A percentile compares a stretch with the other conserved stretches of the same genome.
Evolutionary conservation across 306 rosid species (phyloP).

Genomic region (Pueraria montana): DNA sequence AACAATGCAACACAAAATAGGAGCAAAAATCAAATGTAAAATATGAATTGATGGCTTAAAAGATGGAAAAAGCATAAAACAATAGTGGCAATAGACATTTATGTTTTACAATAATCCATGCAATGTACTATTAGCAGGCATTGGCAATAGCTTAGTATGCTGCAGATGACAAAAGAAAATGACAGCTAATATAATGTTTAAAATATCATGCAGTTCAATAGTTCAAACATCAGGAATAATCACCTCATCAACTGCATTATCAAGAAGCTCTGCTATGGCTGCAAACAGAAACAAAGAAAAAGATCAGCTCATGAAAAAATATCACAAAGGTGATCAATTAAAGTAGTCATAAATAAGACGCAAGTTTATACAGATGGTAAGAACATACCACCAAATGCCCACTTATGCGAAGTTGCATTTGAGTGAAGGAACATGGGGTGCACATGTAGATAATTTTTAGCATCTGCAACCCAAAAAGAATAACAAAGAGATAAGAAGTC

Average conservation of each 20-base stretch:
- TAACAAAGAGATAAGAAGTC: slow-evolving; percentile 26
- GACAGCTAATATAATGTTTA: background rate
- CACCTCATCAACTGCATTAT: slow-evolving; percentile 98
- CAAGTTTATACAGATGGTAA: slow-evolving; percentile 23
- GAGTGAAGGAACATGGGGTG: slow-evolving; percentile 96
- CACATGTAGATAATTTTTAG: slow-evolving; percentile 72
- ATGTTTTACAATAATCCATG: slow-evolving; percentile 25
- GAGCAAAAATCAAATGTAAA: slow-evolving; percentile 49
- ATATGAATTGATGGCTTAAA: slow-evolving; percentile 34
- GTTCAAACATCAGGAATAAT: slow-evolving; percentile 44
- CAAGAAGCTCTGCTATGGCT: slow-evolving; percentile 95
- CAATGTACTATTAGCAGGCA: slow-evolving; percentile 3
- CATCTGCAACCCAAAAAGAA: slow-evolving; percentile 62
- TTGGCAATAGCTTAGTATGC: slow-evolving; percentile 17
- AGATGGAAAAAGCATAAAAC: slow-evolving; percentile 30
- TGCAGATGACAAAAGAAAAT: background rate
- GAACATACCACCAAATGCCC: slow-evolving; percentile 96
- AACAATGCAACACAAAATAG: slow-evolving; percentile 53
- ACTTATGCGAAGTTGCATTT: slow-evolving; percentile 97
- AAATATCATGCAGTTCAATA: slow-evolving; percentile 36
- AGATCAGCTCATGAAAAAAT: background rate
- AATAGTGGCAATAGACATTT: background rate
- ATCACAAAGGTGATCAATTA: slow-evolving; percentile 18
- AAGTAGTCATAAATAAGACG: slow-evolving; percentile 2
- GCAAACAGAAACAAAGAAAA: slow-evolving; percentile 51